phyloP scores from a whole-genome alignment of 2,329 filamentous ascomycete genomes.

The Talaromyces albobiverticillius region DNA sequence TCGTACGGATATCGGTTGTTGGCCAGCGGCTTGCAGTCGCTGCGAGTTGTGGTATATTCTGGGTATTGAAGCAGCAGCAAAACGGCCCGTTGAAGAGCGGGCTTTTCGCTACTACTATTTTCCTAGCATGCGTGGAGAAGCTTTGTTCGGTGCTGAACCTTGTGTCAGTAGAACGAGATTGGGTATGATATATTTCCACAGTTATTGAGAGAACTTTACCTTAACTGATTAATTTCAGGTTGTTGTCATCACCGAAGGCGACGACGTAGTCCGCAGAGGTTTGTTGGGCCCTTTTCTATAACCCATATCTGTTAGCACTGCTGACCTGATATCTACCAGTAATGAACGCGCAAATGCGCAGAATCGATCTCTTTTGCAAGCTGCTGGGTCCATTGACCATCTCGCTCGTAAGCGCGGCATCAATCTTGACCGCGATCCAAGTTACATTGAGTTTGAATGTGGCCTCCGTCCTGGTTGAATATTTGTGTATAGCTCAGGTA shows the following conservation, averaged over 20 bases:
- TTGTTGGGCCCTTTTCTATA: background rate
- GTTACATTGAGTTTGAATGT: constrained; percentile 47
- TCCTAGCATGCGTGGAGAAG: constrained; percentile 68
- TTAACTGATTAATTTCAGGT: constrained; percentile 7
- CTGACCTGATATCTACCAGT: constrained; percentile 18
- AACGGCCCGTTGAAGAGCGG: constrained; percentile 6
- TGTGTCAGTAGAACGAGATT: constrained; percentile 69
- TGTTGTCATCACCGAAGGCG: constrained; percentile 14
- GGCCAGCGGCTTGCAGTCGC: constrained; percentile 21
- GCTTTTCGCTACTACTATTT: constrained; percentile 5
- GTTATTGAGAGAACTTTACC: background rate
- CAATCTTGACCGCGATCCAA: constrained; percentile 45
- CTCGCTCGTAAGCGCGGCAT: constrained; percentile 45
- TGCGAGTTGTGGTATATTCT: constrained; percentile 8
- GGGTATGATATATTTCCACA: constrained; percentile 42
- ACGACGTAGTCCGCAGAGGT: background rate
- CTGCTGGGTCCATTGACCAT: constrained; percentile 53
- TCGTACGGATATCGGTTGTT: constrained; percentile 51
- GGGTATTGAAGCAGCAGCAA: background rate
- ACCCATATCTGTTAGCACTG: background rate
- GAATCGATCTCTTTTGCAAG: constrained; percentile 59
- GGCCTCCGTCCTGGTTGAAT: constrained; percentile 38
- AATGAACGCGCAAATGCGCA: constrained; percentile 55
- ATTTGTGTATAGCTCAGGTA: constrained; percentile 38
- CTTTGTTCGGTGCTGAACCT: constrained; percentile 62